phyloP scores from a whole-genome alignment of 129 eudicot species.

The Gnaphalium uliginosum region DNA sequence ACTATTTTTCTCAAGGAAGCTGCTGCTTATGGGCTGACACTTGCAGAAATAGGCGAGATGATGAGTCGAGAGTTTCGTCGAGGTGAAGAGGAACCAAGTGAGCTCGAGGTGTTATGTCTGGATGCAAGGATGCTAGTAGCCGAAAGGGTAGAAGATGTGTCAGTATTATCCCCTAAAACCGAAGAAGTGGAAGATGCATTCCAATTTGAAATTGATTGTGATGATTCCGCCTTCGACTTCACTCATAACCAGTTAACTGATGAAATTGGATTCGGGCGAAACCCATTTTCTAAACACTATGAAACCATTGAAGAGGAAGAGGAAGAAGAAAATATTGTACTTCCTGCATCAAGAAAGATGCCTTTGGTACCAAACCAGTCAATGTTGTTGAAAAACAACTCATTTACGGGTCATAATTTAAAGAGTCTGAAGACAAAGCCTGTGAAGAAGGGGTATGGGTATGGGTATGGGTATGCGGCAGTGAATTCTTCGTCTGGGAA shows the following conservation, averaged over 20 bases:
- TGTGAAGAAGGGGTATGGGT: conserved; percentile 29
- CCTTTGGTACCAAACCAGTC: conserved; percentile 1
- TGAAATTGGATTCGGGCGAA: conserved; percentile 35
- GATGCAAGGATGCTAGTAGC: conserved; percentile 70
- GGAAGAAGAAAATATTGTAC: conserved; percentile 33
- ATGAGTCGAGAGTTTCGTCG: conserved; percentile 82
- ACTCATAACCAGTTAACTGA: not conserved
- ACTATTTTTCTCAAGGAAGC: conserved; percentile 88
- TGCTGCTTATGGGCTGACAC: conserved; percentile 73
- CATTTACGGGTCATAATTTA: conserved; percentile 18
- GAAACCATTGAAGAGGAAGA: conserved; percentile 61
- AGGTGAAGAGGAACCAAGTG: conserved; percentile 96
- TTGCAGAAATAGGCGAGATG: conserved; percentile 96
- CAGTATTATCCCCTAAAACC: conserved; percentile 44
- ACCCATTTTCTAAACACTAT: conserved; percentile 56
- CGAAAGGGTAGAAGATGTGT: conserved; percentile 40
- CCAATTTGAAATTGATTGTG: conserved; percentile 61
- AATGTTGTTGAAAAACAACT: conserved; percentile 25
- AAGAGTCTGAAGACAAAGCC: conserved; percentile 43
- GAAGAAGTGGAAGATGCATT: conserved; percentile 50
- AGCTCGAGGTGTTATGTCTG: conserved; percentile 76
- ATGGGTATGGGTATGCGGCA: conserved; percentile 6
- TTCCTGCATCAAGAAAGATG: conserved; percentile 16
- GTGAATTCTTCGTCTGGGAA: conserved; percentile 59
- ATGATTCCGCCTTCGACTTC: conserved; percentile 40